phyloP scores from a whole-genome alignment of 805 yeast species.

The Wickerhamiella domercqiae region DNA sequence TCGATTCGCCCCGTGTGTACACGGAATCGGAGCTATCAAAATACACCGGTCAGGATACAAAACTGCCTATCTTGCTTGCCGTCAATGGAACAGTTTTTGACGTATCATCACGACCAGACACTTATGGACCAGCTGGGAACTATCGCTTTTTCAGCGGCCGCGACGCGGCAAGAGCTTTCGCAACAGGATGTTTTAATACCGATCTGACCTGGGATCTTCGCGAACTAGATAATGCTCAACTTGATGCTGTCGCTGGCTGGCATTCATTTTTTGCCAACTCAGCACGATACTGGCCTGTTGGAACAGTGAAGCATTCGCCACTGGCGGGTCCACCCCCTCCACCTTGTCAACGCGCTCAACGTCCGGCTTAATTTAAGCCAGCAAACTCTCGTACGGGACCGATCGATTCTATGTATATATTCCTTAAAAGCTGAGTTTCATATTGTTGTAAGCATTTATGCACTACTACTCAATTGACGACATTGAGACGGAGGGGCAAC shows the following conservation, averaged over 20 bases:
- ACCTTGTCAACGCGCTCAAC: conserved; percentile 26
- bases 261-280: conserved; percentile 32
- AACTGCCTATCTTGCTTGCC: conserved; percentile 41
- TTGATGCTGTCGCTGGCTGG: conserved; percentile 35
- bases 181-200: conserved; percentile 51
- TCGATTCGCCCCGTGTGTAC: conserved; percentile 22
- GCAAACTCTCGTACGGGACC: too few relatives aligned
- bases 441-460: background rate
- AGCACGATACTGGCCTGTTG: conserved; percentile 47
- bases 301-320: conserved; percentile 34
- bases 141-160: conserved; percentile 45
- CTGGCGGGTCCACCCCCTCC: conserved; percentile 36
- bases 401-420: too few relatives aligned
- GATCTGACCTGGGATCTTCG: conserved; percentile 54
- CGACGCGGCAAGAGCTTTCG: conserved; percentile 55
- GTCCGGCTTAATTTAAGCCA: conserved; percentile 4
- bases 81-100: conserved; percentile 50
- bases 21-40: conserved; percentile 32
- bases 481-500: conserved; percentile 29
- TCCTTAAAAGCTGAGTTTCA: background rate
- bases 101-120: conserved; percentile 34
- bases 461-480: conserved; percentile 23
- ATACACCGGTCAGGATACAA: conserved; percentile 36
- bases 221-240: conserved; percentile 36
- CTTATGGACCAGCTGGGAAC: conserved; percentile 46